A percentile compares a stretch with the other conserved stretches of the same genome.
phyloP scores from a whole-genome alignment of 495 filamentous ascomycete genomes.

The Aspergillus sclerotiicarbonarius region DNA sequence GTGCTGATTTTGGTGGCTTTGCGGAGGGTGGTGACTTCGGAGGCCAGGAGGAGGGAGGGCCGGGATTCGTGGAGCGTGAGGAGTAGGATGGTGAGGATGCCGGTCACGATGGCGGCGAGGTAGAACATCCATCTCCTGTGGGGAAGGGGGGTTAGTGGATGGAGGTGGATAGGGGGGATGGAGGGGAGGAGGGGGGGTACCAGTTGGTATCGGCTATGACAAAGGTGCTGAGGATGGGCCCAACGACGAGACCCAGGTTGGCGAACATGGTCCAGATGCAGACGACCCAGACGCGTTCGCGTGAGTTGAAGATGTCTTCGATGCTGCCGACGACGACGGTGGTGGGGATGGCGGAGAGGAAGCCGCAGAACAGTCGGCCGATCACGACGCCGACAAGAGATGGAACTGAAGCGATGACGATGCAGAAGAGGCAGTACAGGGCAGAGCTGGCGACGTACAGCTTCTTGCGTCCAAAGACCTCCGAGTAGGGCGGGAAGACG shows the following conservation, averaged over 20 bases:
- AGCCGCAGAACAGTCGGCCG: constrained; percentile 45
- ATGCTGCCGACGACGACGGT: constrained; percentile 52
- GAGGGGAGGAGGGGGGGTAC: constrained; percentile 19
- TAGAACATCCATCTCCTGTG: constrained; percentile 39
- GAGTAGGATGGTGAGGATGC: constrained; percentile 29
- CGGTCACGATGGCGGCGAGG: constrained; percentile 41
- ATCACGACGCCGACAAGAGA: constrained; percentile 36
- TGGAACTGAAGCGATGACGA: constrained; percentile 39
- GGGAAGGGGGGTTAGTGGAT: neutral
- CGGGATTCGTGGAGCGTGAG: constrained; percentile 43
- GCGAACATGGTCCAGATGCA: constrained; percentile 46
- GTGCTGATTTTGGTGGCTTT: constrained; percentile 22
- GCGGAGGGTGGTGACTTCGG: constrained; percentile 30
- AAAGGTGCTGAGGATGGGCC: constrained; percentile 46
- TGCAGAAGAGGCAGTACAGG: constrained; percentile 41
- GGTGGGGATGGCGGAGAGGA: constrained; percentile 50
- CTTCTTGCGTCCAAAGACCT: constrained; percentile 50
- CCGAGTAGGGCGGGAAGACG: constrained; percentile 51
- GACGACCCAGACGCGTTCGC: constrained; percentile 48
- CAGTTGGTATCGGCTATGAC: constrained; percentile 33
- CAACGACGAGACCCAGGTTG: constrained; percentile 43
- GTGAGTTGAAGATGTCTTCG: constrained; percentile 52
- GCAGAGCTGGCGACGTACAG: constrained; percentile 48
- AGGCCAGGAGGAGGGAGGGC: constrained; percentile 38
- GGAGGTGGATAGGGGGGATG: neutral